Conservation (phyloP, 2,329 filamentous ascomycete genomes). For the Fusarium duplospermum region DNA sequence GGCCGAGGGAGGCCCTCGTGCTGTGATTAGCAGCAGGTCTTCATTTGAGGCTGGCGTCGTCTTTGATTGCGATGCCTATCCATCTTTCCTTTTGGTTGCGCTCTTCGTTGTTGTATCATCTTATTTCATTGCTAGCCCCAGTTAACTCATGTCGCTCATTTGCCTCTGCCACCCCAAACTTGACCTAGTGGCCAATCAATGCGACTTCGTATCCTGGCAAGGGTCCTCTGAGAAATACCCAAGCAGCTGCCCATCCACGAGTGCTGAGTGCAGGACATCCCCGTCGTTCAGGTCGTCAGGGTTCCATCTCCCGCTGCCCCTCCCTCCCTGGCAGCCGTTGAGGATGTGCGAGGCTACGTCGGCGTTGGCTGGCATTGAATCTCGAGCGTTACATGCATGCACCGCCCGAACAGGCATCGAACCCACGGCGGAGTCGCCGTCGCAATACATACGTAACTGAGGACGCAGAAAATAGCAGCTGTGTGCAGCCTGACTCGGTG, state of each 20-base stretch:
- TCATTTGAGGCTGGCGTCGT: neutral
- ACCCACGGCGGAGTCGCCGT: slow-evolving; percentile 2
- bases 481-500: slow-evolving; percentile 7
- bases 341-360: slow-evolving; percentile 1
- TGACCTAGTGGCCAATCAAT: slow-evolving; percentile 18
- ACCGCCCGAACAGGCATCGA: neutral
- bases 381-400: slow-evolving; percentile 20
- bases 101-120: neutral
- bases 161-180: slow-evolving; percentile 11
- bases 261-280: neutral
- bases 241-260: neutral
- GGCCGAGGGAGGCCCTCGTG: neutral
- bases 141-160: slow-evolving; percentile 8
- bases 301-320: slow-evolving; percentile 10
- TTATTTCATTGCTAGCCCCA: neutral
- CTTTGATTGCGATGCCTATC: slow-evolving; percentile 4
- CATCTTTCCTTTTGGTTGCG: slow-evolving; percentile 4
- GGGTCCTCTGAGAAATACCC: neutral
- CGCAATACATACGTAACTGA: slow-evolving; percentile 14
- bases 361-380: slow-evolving; percentile 4
- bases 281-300: slow-evolving; percentile 7
- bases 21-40: neutral
- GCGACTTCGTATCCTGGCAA: slow-evolving; percentile 18
- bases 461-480: slow-evolving; percentile 26
- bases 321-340: slow-evolving; percentile 25